These are phyloP conservation scores for Vanrija sp. DNA, from an alignment of 1,284 basidiomycete species.

Conservation along the genomic window DNA sequence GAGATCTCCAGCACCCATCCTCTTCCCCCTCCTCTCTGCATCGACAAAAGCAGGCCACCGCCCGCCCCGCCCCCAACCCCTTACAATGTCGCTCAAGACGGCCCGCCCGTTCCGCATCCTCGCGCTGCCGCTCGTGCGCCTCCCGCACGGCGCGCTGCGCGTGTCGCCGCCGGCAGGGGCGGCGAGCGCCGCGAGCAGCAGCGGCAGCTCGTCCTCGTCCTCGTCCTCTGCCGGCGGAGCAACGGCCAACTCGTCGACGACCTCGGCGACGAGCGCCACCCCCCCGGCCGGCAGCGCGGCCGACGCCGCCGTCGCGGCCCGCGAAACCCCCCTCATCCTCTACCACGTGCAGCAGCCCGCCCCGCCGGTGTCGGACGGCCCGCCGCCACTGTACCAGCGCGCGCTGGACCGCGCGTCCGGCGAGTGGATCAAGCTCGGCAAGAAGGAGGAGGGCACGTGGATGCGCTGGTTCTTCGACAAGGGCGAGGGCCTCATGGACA, in stretches of 20 bases:
- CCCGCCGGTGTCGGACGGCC: background rate
- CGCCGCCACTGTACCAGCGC: slow-evolving; percentile 12
- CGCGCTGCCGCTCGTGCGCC: slow-evolving; percentile 38
- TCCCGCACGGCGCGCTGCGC: slow-evolving; percentile 24
- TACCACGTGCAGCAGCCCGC: slow-evolving; percentile 23
- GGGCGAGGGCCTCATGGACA: slow-evolving; percentile 49
- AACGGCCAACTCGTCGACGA: slow-evolving; percentile 9
- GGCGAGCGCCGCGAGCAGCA: background rate
- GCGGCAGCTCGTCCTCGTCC: slow-evolving; percentile 4
- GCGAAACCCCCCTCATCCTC: slow-evolving; percentile 14
- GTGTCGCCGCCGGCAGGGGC: slow-evolving; percentile 1
- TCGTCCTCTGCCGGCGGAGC: slow-evolving; percentile 2
- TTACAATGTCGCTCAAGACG: background rate
- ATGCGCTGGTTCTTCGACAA: slow-evolving; percentile 45
- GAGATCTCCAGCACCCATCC: too few relatives aligned
- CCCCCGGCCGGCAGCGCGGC: slow-evolving; percentile 1
- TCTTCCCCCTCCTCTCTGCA: too few relatives aligned
- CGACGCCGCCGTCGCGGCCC: background rate
- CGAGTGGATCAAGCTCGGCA: slow-evolving; percentile 42
- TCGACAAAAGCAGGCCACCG: background rate
- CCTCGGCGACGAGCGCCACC: slow-evolving; percentile 16
- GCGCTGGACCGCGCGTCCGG: slow-evolving; percentile 36
- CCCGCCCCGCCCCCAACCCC: background rate
- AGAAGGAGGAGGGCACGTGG: slow-evolving; percentile 36
- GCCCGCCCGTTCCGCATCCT: slow-evolving; percentile 36